Evolutionary conservation across 805 yeast genomes (phyloP).

Genomic region (Metschnikowia bowlesiae): DNA sequence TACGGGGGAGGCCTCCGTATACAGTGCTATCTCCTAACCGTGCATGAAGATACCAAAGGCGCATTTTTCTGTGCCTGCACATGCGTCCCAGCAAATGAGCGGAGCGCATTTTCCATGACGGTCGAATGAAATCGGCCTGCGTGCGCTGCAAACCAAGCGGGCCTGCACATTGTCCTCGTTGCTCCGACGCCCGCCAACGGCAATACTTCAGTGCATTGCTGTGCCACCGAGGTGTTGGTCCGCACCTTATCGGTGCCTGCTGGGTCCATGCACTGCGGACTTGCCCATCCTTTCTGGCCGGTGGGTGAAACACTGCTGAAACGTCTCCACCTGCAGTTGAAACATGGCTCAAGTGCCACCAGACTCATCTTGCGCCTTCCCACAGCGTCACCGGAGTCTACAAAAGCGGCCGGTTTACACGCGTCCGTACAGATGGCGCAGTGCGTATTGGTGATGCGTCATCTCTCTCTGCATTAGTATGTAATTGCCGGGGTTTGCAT

Average conservation of each 20-base stretch:
- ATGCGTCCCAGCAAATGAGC: background rate
- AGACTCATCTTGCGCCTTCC: background rate
- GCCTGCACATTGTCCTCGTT: background rate
- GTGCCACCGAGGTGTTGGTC: background rate
- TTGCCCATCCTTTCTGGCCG: no score
- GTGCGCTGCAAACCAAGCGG: background rate
- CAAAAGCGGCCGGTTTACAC: background rate
- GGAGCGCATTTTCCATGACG: background rate
- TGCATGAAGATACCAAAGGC: background rate
- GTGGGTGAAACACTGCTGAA: no score
- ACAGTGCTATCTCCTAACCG: background rate
- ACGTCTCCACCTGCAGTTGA: no score
- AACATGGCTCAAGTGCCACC: no score
- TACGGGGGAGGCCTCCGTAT: background rate
- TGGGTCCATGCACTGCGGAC: no score
- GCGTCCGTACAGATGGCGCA: background rate
- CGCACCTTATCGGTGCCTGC: no score
- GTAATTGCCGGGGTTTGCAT: background rate
- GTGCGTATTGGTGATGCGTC: background rate
- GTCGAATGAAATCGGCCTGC: background rate
- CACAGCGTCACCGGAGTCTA: background rate
- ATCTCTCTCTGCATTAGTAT: background rate
- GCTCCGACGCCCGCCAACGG: background rate
- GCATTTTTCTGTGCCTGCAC: background rate
- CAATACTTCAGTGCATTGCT: slow-evolving; percentile 1